These are phyloP conservation scores for Rhododendron ferrugineum DNA, from an alignment of 148 eudicot species.

Conservation along the genomic window DNA sequence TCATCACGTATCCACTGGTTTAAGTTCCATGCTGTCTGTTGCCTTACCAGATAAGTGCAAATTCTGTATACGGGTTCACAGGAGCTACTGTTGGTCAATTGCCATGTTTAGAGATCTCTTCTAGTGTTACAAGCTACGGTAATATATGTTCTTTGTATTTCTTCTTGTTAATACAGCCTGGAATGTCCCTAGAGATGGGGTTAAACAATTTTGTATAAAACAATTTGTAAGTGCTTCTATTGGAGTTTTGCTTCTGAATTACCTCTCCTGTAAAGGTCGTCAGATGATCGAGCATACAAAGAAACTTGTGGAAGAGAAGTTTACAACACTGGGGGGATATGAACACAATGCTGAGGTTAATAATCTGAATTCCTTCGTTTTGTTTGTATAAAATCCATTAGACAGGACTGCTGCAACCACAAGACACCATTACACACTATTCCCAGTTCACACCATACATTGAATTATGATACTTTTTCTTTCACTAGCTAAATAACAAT, in stretches of 20 bases:
- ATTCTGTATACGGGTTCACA: constrained; percentile 99
- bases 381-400: not conserved
- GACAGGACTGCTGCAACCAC: not conserved
- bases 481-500: not conserved
- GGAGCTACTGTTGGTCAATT: constrained; percentile 96
- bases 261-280: constrained; percentile 54
- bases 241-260: constrained; percentile 15
- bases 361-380: not conserved
- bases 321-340: constrained; percentile 68
- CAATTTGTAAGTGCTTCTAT: not conserved
- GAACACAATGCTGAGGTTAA: constrained; percentile 93
- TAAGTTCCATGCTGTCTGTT: constrained; percentile 14
- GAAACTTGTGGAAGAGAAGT: constrained; percentile 89
- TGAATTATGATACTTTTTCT: not conserved
- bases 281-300: constrained; percentile 98
- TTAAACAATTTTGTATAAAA: not conserved
- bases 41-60: constrained; percentile 87
- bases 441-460: not conserved
- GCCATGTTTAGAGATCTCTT: constrained; percentile 96
- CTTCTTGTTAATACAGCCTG: not conserved
- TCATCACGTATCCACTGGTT: not conserved
- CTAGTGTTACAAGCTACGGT: constrained; percentile 99
- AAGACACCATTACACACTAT: not conserved
- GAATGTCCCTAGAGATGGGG: not conserved
- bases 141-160: constrained; percentile 18